Base-by-base conservation (phyloP, 2,329 filamentous ascomycete species). In the Pyrenochaeta sp. region DNA sequence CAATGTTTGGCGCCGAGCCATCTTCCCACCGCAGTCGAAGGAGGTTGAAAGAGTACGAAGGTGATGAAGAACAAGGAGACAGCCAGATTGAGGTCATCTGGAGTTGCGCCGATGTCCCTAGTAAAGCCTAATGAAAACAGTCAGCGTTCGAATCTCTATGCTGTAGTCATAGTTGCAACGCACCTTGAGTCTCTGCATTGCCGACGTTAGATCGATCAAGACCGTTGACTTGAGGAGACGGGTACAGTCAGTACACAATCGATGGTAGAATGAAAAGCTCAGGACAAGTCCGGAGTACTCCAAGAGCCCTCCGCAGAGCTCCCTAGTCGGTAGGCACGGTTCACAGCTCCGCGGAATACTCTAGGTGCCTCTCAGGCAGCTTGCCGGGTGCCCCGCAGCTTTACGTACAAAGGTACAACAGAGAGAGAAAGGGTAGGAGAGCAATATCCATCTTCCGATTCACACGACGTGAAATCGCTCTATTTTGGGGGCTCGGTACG, bases 111-210 rank as follows among this genome's bases (percentile, higher is more conserved):
- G 30, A 71, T 62, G 36, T 71, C 67, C 32, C 53, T 59, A 36
- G 61, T 71, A 49, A 69, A 72, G 12, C 62, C 65, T 69, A 25
- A 12, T 9, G 19, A 13, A 30, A 19, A 24, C 10, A 12, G 28
- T 60, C 15, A 63, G 57, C 9, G n/a, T 5, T n/a, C 24, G n/a
- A 36, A 9, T 28, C 30, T 36, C 24, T 19, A 3, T 19, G 4
- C 12, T 25, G 39, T 8, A 15, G 57, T 45, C 44, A 42, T 45
- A 25, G 19, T 51, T 37, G 42, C n/a, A 32, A 46, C 64, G 37
- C 43, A 66, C 64, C 67, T 60, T 67, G 66, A 8, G 67, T 71
- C 49, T 71, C 65, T n/a, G 68, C 68, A 52, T 71, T 71, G 0
- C 68, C 68, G 13, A 72, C 53, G 39, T 72, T 72, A 4, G 58